Conservation (phyloP, 2,329 filamentous ascomycete species). For the Pseudogymnoascus destructans region DNA sequence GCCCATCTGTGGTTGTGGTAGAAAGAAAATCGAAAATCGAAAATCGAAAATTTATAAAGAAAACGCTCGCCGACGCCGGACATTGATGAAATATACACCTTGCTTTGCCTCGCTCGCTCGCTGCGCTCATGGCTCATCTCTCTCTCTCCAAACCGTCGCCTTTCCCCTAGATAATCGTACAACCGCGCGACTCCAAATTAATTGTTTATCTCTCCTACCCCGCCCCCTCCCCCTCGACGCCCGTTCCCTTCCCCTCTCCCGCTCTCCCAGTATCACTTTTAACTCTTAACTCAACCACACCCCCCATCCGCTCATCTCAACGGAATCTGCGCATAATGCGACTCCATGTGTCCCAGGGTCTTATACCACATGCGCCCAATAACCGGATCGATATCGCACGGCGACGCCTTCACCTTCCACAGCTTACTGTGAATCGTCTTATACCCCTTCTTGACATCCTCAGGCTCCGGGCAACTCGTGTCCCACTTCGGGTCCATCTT, state of each 20-base stretch:
- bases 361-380: neutral
- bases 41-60: neutral
- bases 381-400: neutral
- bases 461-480: constrained; percentile 28
- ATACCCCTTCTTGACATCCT: constrained; percentile 27
- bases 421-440: constrained; percentile 30
- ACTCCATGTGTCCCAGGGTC: neutral
- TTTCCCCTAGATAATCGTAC: neutral
- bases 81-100: neutral
- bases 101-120: neutral
- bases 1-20: neutral
- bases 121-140: neutral
- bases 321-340: neutral
- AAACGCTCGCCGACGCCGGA: neutral
- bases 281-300: neutral
- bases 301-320: neutral
- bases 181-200: neutral
- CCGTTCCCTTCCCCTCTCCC: neutral
- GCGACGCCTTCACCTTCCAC: constrained; percentile 23
- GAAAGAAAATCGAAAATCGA: neutral
- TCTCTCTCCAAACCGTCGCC: neutral
- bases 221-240: neutral
- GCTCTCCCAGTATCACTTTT: neutral
- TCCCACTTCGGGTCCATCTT: constrained; percentile 29
- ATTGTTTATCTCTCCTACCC: neutral